Evolutionary conservation across 371 early-diverging fungal genomes (phyloP).

Genomic region (Parasitella parasitica): DNA sequence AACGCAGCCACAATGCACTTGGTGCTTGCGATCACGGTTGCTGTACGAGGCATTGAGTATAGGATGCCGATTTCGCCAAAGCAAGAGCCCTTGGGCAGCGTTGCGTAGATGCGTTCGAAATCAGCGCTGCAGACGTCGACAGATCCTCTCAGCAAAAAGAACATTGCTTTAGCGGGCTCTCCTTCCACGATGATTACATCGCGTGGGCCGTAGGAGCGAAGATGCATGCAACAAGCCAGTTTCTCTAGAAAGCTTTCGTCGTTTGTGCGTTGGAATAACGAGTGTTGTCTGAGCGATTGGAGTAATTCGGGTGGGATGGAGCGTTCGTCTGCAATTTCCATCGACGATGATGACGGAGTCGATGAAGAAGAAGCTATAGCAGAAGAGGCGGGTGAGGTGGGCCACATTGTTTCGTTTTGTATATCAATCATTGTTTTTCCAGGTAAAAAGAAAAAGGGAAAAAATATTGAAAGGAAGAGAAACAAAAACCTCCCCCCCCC

Average conservation of each 20-base stretch:
- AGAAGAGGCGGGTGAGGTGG: not conserved
- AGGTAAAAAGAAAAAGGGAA: not conserved
- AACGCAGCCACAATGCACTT: slow-evolving; percentile 69
- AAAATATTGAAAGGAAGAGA: not conserved
- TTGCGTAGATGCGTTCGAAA: slow-evolving; percentile 74
- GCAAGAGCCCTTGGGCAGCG: slow-evolving; percentile 67
- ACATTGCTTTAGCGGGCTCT: slow-evolving; percentile 81
- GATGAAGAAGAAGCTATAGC: not conserved
- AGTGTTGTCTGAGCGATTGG: slow-evolving; percentile 37
- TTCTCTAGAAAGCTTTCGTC: slow-evolving; percentile 39
- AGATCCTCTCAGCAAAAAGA: slow-evolving; percentile 77
- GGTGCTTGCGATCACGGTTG: slow-evolving; percentile 75
- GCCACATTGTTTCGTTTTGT: slow-evolving; percentile 11
- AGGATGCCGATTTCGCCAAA: slow-evolving; percentile 85
- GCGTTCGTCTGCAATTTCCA: slow-evolving; percentile 3
- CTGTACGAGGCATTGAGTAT: slow-evolving; percentile 77
- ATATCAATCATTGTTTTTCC: slow-evolving; percentile 11
- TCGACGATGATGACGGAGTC: not conserved
- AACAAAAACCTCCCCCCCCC: not conserved
- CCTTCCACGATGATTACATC: slow-evolving; percentile 73
- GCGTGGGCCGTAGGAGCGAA: slow-evolving; percentile 54
- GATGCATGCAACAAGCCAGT: slow-evolving; percentile 45
- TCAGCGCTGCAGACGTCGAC: slow-evolving; percentile 81
- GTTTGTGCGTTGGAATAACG: slow-evolving; percentile 46
- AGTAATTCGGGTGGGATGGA: slow-evolving; percentile 39